phyloP scores from a whole-genome alignment of 306 rosid genomes.

The Trifolium pratense region DNA sequence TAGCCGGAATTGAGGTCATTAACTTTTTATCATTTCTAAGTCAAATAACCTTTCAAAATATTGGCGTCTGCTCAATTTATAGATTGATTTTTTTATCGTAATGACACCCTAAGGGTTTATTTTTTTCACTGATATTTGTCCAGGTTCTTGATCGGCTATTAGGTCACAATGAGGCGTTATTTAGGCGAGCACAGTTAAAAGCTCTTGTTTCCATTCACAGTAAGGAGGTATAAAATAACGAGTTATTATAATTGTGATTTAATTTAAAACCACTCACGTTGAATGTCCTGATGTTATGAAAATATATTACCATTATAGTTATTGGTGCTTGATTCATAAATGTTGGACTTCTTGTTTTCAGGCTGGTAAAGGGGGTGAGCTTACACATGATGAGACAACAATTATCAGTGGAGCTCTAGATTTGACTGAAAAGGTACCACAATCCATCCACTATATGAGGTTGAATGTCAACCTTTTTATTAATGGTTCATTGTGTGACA shows the following conservation, averaged over 20 bases:
- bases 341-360: constrained; percentile 40
- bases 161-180: constrained; percentile 91
- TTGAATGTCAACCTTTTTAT: constrained; percentile 25
- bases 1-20: constrained; percentile 22
- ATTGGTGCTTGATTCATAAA: constrained; percentile 1
- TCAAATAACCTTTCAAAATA: constrained; percentile 26
- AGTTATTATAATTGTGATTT: not conserved
- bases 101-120: constrained; percentile 5
- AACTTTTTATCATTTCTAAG: constrained; percentile 8
- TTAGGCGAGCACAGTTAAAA: constrained; percentile 93
- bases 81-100: constrained; percentile 5
- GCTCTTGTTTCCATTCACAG: constrained; percentile 93
- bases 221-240: constrained; percentile 65
- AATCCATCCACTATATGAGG: constrained; percentile 2
- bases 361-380: constrained; percentile 99
- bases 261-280: constrained; percentile 24
- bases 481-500: constrained; percentile 8
- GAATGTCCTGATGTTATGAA: constrained; percentile 26
- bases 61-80: constrained; percentile 18
- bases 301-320: not conserved
- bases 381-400: constrained; percentile 92
- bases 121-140: constrained; percentile 37
- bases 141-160: constrained; percentile 81
- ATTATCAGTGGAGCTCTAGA: constrained; percentile 96
- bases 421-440: constrained; percentile 83